Conservation (phyloP, 2,329 filamentous ascomycete species). For the Rutstroemia sp. region DNA sequence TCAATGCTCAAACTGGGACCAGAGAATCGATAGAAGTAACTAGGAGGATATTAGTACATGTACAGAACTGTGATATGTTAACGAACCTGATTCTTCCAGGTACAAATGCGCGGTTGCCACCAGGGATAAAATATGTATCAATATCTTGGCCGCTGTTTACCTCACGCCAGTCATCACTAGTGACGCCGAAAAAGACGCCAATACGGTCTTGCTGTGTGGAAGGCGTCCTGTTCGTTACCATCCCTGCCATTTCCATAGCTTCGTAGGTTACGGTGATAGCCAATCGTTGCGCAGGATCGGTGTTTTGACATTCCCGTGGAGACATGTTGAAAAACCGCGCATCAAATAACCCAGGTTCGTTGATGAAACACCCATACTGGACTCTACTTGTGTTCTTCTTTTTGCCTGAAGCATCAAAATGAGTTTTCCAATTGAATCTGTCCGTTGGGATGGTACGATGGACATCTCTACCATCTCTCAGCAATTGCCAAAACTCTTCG, state of each 20-base stretch:
- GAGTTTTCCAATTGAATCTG: slow-evolving; percentile 62
- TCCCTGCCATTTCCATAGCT: slow-evolving; percentile 71
- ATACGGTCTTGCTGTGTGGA: slow-evolving; percentile 33
- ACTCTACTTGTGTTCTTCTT: slow-evolving; percentile 38
- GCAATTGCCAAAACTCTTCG: slow-evolving; percentile 39
- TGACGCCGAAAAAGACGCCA: slow-evolving; percentile 19
- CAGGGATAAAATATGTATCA: slow-evolving; percentile 22
- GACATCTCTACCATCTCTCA: background rate
- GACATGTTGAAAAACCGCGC: slow-evolving; percentile 81
- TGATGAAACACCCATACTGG: slow-evolving; percentile 61
- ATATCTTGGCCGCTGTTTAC: slow-evolving; percentile 21
- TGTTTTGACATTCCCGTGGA: slow-evolving; percentile 61
- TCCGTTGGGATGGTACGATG: slow-evolving; percentile 44
- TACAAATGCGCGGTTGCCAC: slow-evolving; percentile 21
- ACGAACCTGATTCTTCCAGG: slow-evolving; percentile 25
- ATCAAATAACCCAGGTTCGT: slow-evolving; percentile 69
- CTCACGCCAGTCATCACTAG: slow-evolving; percentile 23
- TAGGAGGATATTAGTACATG: background rate
- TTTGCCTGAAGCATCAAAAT: slow-evolving; percentile 64
- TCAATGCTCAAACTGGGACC: slow-evolving; percentile 49
- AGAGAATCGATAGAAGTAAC: slow-evolving; percentile 33
- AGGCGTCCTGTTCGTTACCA: slow-evolving; percentile 39
- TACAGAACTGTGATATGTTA: slow-evolving; percentile 44
- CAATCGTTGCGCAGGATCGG: slow-evolving; percentile 72
- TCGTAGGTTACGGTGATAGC: slow-evolving; percentile 71